Percentiles rank a stretch among this genome's conserved stretches.
These are phyloP conservation scores for Colletotrichum magnum DNA, from an alignment of 2,329 filamentous ascomycete genomes.

Conservation along the genomic window DNA sequence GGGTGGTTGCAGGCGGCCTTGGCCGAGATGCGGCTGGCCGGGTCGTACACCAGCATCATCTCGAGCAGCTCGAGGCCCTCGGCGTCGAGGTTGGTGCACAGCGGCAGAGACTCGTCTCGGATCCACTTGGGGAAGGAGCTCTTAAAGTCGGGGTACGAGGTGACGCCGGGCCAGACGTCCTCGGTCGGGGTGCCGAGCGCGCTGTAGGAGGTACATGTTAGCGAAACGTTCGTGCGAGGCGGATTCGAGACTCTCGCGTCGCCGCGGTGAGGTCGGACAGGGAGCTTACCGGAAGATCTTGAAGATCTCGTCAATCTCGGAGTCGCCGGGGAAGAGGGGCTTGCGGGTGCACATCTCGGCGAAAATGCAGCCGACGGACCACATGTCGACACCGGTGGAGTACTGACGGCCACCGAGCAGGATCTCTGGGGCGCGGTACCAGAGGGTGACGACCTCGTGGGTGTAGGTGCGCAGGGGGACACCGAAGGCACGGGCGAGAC, in stretches of 20 bases:
- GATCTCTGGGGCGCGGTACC: constrained; percentile 94
- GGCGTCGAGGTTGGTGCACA: constrained; percentile 82
- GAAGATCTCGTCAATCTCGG: constrained; percentile 91
- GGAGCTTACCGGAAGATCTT: constrained; percentile 86
- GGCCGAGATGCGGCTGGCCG: constrained; percentile 87
- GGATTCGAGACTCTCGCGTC: not conserved
- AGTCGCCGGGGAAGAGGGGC: constrained; percentile 92
- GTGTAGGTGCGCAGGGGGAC: constrained; percentile 93
- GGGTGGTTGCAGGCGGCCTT: constrained; percentile 89
- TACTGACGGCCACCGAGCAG: constrained; percentile 92
- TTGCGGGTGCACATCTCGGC: constrained; percentile 97
- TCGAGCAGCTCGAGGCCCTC: constrained; percentile 77
- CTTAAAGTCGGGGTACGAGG: constrained; percentile 96
- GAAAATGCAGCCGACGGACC: constrained; percentile 95
- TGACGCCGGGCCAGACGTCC: constrained; percentile 88
- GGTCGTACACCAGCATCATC: constrained; percentile 87
- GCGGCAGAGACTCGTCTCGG: constrained; percentile 74
- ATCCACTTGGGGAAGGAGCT: constrained; percentile 92
- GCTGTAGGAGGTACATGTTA: constrained; percentile 55
- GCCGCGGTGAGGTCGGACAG: not conserved
- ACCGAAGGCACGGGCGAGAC: constrained; percentile 89
- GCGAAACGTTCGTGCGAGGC: constrained; percentile 25
- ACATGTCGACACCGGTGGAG: constrained; percentile 96
- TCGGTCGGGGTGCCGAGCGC: constrained; percentile 88
- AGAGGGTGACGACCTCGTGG: constrained; percentile 94